These are phyloP conservation scores for Brassica balearica DNA, from an alignment of 441 rosid genomes.

Conservation along the genomic window DNA sequence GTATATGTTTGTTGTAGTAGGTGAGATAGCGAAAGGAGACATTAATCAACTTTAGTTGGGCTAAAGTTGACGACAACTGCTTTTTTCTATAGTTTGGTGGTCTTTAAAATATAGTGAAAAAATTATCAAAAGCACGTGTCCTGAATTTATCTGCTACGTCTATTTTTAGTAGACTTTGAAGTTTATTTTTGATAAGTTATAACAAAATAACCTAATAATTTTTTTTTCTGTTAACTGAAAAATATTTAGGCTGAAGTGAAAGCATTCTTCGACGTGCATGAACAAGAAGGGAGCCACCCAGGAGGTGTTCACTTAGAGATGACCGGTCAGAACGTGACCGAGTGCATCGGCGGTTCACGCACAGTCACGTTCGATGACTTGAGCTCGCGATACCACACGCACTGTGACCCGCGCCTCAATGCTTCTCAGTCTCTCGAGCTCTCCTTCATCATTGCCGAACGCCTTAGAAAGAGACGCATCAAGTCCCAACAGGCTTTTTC, in stretches of 20 bases:
- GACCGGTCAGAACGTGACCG: conserved; percentile 96
- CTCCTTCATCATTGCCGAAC: conserved; percentile 91
- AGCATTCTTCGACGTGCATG: conserved; percentile 97
- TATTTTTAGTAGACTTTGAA: not conserved
- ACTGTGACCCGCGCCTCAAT: conserved; percentile 91
- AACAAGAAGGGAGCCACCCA: conserved; percentile 94
- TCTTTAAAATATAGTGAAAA: not conserved
- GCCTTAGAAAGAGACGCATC: conserved; percentile 91
- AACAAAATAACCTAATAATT: not conserved
- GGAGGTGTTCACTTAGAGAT: conserved; percentile 95
- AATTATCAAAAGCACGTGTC: not conserved
- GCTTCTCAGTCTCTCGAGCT: conserved; percentile 96
- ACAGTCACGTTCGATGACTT: conserved; percentile 93
- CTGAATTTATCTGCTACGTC: not conserved
- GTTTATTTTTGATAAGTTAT: not conserved
- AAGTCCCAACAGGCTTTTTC: conserved; percentile 49
- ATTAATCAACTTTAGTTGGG: conserved; percentile 20
- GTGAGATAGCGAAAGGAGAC: conserved; percentile 24
- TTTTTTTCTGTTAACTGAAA: not conserved
- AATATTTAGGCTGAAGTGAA: conserved; percentile 81
- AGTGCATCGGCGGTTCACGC: conserved; percentile 93
- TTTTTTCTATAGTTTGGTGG: conserved; percentile 37
- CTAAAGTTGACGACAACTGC: conserved; percentile 31
- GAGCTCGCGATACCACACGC: conserved; percentile 92
- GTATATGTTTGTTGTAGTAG: conserved; percentile 20